These are phyloP conservation scores for Elsinoe fawcettii DNA, from an alignment of 2,329 filamentous ascomycete genomes.

Conservation along the genomic window DNA sequence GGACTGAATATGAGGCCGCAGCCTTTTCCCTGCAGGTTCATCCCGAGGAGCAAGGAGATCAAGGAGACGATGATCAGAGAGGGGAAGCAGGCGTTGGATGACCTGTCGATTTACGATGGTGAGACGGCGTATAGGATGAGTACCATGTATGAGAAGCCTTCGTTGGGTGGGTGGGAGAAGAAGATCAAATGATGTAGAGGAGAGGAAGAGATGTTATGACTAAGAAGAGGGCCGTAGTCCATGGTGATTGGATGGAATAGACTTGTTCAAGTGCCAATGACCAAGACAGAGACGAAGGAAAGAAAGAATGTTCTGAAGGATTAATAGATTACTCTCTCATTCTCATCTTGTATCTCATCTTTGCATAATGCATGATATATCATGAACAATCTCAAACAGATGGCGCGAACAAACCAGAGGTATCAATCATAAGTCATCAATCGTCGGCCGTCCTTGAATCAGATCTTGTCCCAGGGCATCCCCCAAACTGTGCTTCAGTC, in stretches of 20 bases:
- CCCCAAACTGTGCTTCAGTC: neutral
- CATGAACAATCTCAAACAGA: neutral
- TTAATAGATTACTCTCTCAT: neutral
- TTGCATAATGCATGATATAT: neutral
- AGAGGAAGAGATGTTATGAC: no score
- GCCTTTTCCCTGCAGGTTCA: constrained; percentile 49
- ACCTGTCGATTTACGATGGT: constrained; percentile 47
- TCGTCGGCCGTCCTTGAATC: neutral
- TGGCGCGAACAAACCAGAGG: neutral
- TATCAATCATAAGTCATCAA: constrained; percentile 12
- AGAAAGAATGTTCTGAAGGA: neutral
- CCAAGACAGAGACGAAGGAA: neutral
- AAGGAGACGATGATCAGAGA: constrained; percentile 45
- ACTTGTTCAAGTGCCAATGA: neutral
- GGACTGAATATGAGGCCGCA: constrained; percentile 53
- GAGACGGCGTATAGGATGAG: constrained; percentile 53
- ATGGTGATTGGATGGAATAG: neutral
- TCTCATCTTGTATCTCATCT: neutral
- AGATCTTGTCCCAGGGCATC: neutral
- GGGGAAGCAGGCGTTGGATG: constrained; percentile 44
- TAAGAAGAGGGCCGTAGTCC: no score
- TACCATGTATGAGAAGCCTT: constrained; percentile 37
- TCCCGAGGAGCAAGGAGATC: constrained; percentile 43
- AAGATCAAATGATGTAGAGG: neutral
- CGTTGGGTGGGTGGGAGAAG: constrained; percentile 8